These are phyloP conservation scores for Kwoniella shandongensis DNA, from an alignment of 768 basidiomycete genomes.

Conservation along the genomic window DNA sequence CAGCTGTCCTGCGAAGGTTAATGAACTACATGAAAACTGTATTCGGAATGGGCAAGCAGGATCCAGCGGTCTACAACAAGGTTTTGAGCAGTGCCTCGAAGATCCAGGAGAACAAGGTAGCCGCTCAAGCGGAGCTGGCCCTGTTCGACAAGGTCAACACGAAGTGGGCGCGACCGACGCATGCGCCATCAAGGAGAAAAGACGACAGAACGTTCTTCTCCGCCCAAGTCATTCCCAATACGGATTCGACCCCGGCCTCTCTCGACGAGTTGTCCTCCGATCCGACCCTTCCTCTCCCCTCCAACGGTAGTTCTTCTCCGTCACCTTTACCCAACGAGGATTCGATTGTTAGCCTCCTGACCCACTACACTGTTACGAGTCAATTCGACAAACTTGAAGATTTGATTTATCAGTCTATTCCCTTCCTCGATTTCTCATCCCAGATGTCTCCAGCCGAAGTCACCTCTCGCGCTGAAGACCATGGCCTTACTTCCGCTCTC, in stretches of 20 bases:
- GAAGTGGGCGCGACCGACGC: slow-evolving; percentile 8
- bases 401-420: slow-evolving; percentile 24
- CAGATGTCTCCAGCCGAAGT: neutral
- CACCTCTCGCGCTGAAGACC: neutral
- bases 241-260: no score
- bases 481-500: slow-evolving; percentile 1
- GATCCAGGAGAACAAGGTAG: slow-evolving; percentile 18
- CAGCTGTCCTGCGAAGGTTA: slow-evolving; percentile 21
- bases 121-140: slow-evolving; percentile 12
- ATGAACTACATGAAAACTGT: slow-evolving; percentile 29
- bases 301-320: no score
- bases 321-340: slow-evolving; percentile 9
- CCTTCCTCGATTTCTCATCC: slow-evolving; percentile 26
- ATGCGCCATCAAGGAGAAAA: neutral
- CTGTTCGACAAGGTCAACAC: slow-evolving; percentile 5
- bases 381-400: slow-evolving; percentile 19
- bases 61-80: slow-evolving; percentile 26
- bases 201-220: no score
- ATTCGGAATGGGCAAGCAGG: slow-evolving; percentile 21
- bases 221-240: no score
- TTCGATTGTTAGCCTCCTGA: slow-evolving; percentile 13
- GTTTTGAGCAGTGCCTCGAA: slow-evolving; percentile 19
- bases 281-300: no score
- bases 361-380: slow-evolving; percentile 23
- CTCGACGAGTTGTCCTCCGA: no score